Conservation (phyloP, 2,329 filamentous ascomycete species). For the Phialophora chinensis region DNA sequence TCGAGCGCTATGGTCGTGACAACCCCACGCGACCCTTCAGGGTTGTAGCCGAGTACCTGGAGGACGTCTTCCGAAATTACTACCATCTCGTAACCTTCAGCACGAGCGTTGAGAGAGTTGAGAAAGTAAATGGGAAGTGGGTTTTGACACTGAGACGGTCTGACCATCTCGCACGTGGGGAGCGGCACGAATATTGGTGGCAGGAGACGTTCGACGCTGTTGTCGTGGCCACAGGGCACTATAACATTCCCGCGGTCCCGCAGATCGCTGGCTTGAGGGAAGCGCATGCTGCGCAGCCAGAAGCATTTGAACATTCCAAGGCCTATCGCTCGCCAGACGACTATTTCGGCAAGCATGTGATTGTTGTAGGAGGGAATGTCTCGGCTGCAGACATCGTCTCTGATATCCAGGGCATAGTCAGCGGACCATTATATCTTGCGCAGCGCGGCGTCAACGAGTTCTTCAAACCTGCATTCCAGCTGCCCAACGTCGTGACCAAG, state of each 20-base stretch:
- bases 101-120: constrained; percentile 44
- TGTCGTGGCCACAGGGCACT: constrained; percentile 60
- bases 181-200: constrained; percentile 41
- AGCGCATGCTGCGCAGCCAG: constrained; percentile 53
- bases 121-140: constrained; percentile 44
- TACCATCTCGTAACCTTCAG: constrained; percentile 46
- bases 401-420: constrained; percentile 54
- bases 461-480: constrained; percentile 49
- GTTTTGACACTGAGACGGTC: constrained; percentile 41
- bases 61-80: constrained; percentile 41
- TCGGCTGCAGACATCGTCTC: constrained; percentile 62
- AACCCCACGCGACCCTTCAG: constrained; percentile 42
- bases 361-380: constrained; percentile 62
- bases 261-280: constrained; percentile 54
- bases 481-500: constrained; percentile 53
- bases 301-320: constrained; percentile 58
- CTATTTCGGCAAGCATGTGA: constrained; percentile 58
- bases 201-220: constrained; percentile 56
- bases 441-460: constrained; percentile 66
- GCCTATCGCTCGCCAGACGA: constrained; percentile 53
- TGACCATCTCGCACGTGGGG: constrained; percentile 12
- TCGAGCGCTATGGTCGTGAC: constrained; percentile 33
- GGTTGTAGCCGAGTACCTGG: constrained; percentile 39
- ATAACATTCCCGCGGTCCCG: constrained; percentile 58
- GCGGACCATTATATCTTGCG: constrained; percentile 59